Percentiles rank a stretch among this genome's conserved stretches.
Conservation (phyloP, 176 grass and related monocot genomes). For the Otatea glauca region DNA sequence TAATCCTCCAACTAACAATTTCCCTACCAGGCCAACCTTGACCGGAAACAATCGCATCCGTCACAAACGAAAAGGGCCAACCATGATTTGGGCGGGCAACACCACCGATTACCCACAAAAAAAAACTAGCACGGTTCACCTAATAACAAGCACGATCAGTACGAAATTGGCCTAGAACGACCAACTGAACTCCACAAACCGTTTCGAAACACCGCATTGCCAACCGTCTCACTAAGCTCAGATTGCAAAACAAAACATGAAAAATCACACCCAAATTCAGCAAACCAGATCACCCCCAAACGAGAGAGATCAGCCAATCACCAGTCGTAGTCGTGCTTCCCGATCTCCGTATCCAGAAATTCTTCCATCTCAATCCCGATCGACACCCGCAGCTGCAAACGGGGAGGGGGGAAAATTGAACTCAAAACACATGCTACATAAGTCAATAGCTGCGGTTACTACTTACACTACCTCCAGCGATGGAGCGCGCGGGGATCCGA, state of each 20-base stretch:
- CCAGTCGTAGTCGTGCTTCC: slow-evolving; percentile 99
- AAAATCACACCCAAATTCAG: not conserved
- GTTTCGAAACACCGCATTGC: slow-evolving; percentile 25
- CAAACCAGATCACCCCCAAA: not conserved
- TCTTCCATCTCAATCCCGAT: slow-evolving; percentile 67
- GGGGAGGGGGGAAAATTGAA: accelerated
- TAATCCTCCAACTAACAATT: slow-evolving; percentile 11
- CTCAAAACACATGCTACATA: not conserved
- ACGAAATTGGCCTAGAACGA: not conserved
- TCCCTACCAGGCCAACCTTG: slow-evolving; percentile 18
- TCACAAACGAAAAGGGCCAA: not conserved
- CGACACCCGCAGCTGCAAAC: slow-evolving; percentile 20
- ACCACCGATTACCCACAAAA: not conserved
- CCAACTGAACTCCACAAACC: not conserved
- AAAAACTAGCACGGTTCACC: not conserved
- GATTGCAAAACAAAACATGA: not conserved
- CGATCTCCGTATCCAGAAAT: slow-evolving; percentile 78
- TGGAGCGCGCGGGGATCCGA: slow-evolving; percentile 19
- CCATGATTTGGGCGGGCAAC: not conserved
- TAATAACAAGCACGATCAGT: not conserved
- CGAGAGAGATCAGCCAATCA: slow-evolving; percentile 35
- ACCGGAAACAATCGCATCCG: not conserved
- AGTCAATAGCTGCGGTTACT: not conserved
- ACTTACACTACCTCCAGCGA: slow-evolving; percentile 20
- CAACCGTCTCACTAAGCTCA: not conserved